Base-by-base conservation (phyloP, 2,329 filamentous ascomycete species). In the Aspergillus ibericus region DNA sequence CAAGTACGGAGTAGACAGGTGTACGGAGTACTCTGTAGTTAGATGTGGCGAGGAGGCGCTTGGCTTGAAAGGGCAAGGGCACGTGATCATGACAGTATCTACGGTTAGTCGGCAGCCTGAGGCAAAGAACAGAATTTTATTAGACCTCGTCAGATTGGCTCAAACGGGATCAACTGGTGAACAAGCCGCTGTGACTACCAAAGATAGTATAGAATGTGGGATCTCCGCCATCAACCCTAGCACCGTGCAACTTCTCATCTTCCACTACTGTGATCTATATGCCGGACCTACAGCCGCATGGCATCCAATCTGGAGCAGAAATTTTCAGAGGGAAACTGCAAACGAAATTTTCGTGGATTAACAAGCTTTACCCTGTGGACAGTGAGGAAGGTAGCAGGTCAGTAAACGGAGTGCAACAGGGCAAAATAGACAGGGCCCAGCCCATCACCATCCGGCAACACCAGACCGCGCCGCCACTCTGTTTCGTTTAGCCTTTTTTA, bases 91-190 rank as follows among this genome's bases (percentile, higher is more conserved):
- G n/a, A 48, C 25, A 18, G 25, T 48, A 48, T 29, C 25, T 48
- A 48, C 25, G 25, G 22, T 9, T 13, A 13, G 25, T 16, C 15
- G 25, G 9, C 20, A 25, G 51, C 51, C 51, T 53, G 35, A 53
- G 55, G 55, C 55, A 53, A 47, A 34, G 12, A 40, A n/a, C 46
- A 53, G 32, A 53, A 34, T 56, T 60, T 58, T 32, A 55, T 60
- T 59, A 16, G 48, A 55, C 51, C 51, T 36, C 42, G 18, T 42
- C 48, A 61, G 56, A 59, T 61, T 61, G 55, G 56, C 51, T 38
- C 47, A 25, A 20, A 42, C 36, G 12, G 34, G 20, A 34, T 53
- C 20, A 53, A 27, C 13, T 18, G 35, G 35, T 29, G 22, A 53
- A 18, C 20, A 52, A n/a, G 49, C 20, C 32, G 18, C 32, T 42